Evolutionary conservation across 768 basidiomycete species (phyloP).

Genomic region (Sporobolomyces roseus): DNA sequence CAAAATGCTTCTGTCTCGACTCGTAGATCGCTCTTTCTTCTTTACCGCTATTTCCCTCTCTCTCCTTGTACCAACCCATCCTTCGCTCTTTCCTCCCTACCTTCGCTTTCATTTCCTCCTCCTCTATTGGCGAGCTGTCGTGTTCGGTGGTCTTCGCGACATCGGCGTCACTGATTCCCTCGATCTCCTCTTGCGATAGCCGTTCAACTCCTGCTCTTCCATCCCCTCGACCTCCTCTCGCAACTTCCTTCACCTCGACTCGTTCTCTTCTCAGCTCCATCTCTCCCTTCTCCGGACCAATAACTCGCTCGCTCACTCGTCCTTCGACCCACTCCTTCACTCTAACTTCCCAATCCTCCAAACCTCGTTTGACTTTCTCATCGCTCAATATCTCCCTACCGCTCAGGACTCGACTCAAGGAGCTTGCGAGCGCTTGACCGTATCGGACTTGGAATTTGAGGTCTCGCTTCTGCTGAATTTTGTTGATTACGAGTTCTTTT

Average conservation of each 20-base stretch:
- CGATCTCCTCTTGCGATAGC: conserved; percentile 2
- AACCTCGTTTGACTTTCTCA: background rate
- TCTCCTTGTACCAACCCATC: no score
- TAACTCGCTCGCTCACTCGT: background rate
- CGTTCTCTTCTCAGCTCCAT: conserved; percentile 1
- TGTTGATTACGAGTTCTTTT: background rate
- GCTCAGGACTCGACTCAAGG: background rate
- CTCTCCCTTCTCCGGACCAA: background rate
- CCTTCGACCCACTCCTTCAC: background rate
- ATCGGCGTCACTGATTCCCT: no score
- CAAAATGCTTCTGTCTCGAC: no score
- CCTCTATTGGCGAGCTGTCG: background rate
- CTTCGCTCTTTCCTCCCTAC: no score
- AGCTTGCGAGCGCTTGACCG: background rate
- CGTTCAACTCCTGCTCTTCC: background rate
- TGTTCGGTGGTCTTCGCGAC: no score
- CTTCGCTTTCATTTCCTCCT: background rate
- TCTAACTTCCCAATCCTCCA: background rate
- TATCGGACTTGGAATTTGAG: background rate
- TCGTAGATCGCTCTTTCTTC: no score
- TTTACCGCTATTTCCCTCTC: no score
- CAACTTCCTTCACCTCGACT: background rate
- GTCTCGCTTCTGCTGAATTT: background rate
- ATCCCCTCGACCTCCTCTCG: background rate
- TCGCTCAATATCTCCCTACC: conserved; percentile 1